Conservation (phyloP, 176 grass and related monocot genomes). For the Phoenix dactylifera region DNA sequence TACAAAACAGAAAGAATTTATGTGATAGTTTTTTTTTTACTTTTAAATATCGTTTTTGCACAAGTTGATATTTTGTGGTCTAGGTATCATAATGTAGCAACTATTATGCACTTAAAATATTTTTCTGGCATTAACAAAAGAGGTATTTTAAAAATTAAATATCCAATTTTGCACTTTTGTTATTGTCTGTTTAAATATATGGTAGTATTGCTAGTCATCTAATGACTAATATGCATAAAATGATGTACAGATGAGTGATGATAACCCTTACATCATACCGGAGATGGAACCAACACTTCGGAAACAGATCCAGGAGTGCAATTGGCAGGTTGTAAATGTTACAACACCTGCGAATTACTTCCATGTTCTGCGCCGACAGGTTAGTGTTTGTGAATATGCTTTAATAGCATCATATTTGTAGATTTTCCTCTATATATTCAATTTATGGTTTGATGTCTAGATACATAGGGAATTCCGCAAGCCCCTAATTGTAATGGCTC, state of each 20-base stretch:
- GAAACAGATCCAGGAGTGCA: conserved; percentile 95
- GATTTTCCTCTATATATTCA: too few species aligned
- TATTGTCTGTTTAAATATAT: neutral
- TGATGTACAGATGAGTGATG: conserved; percentile 82
- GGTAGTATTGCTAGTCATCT: neutral
- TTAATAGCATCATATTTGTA: neutral
- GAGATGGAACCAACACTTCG: conserved; percentile 92
- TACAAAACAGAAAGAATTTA: too few species aligned
- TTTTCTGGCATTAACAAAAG: too few species aligned
- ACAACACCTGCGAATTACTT: conserved; percentile 99
- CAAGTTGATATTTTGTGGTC: too few species aligned
- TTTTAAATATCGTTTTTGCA: too few species aligned
- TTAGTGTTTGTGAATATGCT: conserved; percentile 21
- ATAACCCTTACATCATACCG: conserved; percentile 83
- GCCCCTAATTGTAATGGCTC: conserved; percentile 69
- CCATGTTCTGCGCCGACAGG: conserved; percentile 81
- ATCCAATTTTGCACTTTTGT: too few species aligned
- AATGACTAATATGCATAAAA: neutral
- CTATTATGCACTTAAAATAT: too few species aligned
- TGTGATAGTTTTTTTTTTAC: too few species aligned
- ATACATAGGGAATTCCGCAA: conserved; percentile 88
- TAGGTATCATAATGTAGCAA: too few species aligned
- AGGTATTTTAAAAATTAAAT: too few species aligned
- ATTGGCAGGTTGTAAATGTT: conserved; percentile 97
- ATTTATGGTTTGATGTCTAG: conserved; percentile 18